phyloP scores from a whole-genome alignment of 179 eudicot species.

The Silene vulgaris region DNA sequence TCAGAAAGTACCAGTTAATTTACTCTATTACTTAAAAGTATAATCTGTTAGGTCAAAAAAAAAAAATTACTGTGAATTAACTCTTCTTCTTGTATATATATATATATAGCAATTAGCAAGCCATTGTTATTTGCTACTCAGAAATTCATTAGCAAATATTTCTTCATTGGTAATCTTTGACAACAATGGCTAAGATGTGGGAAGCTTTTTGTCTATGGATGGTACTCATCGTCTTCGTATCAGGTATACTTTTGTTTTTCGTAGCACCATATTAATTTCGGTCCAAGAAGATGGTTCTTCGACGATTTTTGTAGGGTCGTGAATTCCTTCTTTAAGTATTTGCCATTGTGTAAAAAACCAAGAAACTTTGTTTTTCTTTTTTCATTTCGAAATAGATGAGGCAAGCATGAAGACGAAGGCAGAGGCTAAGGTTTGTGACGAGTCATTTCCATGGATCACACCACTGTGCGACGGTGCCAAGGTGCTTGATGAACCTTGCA shows the following conservation, averaged over 20 bases:
- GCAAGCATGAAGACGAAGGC: slow-evolving; percentile 1
- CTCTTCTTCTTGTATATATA: neutral
- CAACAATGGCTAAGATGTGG: slow-evolving; percentile 8
- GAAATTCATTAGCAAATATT: no score
- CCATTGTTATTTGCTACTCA: no score
- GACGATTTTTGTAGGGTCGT: neutral
- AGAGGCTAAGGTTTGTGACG: slow-evolving; percentile 18
- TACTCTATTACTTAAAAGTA: neutral
- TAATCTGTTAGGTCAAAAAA: neutral
- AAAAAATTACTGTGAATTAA: neutral
- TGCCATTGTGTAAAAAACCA: no score
- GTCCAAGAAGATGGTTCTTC: neutral
- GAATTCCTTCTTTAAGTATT: neutral
- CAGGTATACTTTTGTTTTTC: slow-evolving; percentile 9
- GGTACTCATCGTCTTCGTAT: neutral
- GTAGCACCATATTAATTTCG: no score
- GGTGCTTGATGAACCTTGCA: neutral
- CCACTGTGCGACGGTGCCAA: neutral
- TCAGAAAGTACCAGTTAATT: no score
- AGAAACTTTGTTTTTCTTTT: neutral
- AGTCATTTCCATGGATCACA: slow-evolving; percentile 11
- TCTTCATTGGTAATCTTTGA: no score
- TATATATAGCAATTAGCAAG: no score
- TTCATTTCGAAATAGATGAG: neutral
- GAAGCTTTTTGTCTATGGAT: neutral